Evolutionary conservation across 129 eudicot genomes (phyloP), one percentile per base, ranked within the genome.

Genomic region (Cynara cardunculus): DNA sequence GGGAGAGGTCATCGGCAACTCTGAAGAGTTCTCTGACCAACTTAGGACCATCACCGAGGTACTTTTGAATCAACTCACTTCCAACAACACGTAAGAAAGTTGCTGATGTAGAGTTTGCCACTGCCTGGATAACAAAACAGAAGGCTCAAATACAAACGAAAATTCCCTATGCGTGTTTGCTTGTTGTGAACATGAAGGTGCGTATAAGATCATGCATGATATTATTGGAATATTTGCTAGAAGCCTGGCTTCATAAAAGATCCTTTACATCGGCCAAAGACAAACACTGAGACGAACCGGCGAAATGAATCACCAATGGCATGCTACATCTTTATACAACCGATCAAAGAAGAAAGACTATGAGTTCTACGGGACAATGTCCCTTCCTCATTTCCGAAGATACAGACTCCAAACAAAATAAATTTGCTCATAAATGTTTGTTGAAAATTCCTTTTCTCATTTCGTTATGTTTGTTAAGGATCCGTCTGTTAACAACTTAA

Each of bases 41-140:
- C 34, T 92, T 94, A 12, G 99, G 99, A 56, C 99, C 99, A 80
- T 94, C 99, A 32, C 99, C 99, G 28, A 94, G 87, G 71, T 94
- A 94, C 86, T 94, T 92, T 72, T 92, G 99, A 82, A 94, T 92
- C 83, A 94, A 80, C 77, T 94, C 99, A 86, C 97, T 92, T 78
- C 99, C 99, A 56, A 92, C 97, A 69, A 94, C 99, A 78, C 97
- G 99, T 80, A 94, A 79, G 88, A 94, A 94, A 6, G 99, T 92
- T 80, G 99, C 99, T 9, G 97, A 90, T 25, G 99, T 94, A 7
- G 97, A 92, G 85, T 94, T 94, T 72, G 99, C 99, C 62, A 94
- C 99, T 4, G 99, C 99, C 97, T 94, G 84, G 26, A 82, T 49
- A 81, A 27, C 65, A 78, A 32, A 74, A 21, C 1, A 62, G 72